phyloP scores from a whole-genome alignment of 805 yeast species.

The Candida pseudoglaebosa region DNA sequence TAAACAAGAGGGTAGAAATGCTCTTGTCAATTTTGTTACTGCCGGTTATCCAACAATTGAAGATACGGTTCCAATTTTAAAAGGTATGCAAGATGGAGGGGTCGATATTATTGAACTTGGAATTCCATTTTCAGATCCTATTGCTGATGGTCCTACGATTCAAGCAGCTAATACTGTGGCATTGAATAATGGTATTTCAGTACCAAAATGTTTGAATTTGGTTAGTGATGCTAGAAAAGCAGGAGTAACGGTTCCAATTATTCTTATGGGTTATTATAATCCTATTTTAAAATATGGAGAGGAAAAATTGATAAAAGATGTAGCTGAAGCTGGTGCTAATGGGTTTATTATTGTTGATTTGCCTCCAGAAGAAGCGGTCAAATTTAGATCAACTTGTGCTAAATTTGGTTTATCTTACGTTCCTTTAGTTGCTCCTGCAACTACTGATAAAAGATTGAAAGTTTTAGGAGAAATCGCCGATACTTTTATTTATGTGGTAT shows the following conservation, averaged over 20 bases:
- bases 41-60: conserved; percentile 90
- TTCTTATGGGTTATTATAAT: conserved; percentile 97
- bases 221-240: conserved; percentile 70
- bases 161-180: conserved; percentile 86
- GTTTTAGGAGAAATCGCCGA: conserved; percentile 83
- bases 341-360: conserved; percentile 93
- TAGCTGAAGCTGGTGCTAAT: conserved; percentile 87
- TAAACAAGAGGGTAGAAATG: conserved; percentile 69
- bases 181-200: conserved; percentile 75
- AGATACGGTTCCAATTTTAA: conserved; percentile 81
- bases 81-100: conserved; percentile 92
- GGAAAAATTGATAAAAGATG: conserved; percentile 68
- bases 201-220: conserved; percentile 62
- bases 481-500: conserved; percentile 92
- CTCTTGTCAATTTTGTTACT: conserved; percentile 87
- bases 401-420: conserved; percentile 72
- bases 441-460: conserved; percentile 83
- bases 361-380: conserved; percentile 96
- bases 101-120: conserved; percentile 94
- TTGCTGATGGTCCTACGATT: conserved; percentile 98
- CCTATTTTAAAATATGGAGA: conserved; percentile 92
- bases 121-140: conserved; percentile 95
- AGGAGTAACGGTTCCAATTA: conserved; percentile 85
- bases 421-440: conserved; percentile 95
- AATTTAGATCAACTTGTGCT: conserved; percentile 72